phyloP scores from a whole-genome alignment of 441 rosid genomes.

The Dalechampia spathulata region DNA sequence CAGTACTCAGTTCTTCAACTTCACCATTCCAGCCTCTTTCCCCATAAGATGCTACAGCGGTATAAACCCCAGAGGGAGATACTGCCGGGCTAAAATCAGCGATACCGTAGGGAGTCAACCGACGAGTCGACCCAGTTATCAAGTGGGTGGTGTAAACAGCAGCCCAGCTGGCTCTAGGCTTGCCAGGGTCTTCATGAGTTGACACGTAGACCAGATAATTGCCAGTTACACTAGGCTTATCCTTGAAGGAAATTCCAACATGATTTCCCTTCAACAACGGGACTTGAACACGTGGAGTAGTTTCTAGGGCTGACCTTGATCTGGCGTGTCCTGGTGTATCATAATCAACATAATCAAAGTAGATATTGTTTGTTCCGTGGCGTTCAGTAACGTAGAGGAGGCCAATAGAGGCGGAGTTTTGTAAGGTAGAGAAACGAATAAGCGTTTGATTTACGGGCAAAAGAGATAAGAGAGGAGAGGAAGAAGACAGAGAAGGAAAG shows the following conservation, averaged over 20 bases:
- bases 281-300: slow-evolving; percentile 37
- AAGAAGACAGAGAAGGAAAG: slow-evolving; percentile 37
- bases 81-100: slow-evolving; percentile 87
- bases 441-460: slow-evolving; percentile 25
- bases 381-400: slow-evolving; percentile 74
- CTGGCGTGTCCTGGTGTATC: slow-evolving; percentile 8
- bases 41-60: slow-evolving; percentile 81
- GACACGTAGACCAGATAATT: slow-evolving; percentile 63
- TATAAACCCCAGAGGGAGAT: slow-evolving; percentile 70
- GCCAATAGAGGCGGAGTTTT: slow-evolving; percentile 27
- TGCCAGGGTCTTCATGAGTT: slow-evolving; percentile 58
- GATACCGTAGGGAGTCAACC: slow-evolving; percentile 56
- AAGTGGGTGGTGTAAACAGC: slow-evolving; percentile 73
- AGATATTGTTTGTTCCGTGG: slow-evolving; percentile 48
- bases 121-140: slow-evolving; percentile 48
- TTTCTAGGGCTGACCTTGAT: slow-evolving; percentile 36
- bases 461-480: slow-evolving; percentile 36
- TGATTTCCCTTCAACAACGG: slow-evolving; percentile 40
- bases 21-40: slow-evolving; percentile 71
- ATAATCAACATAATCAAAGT: slow-evolving; percentile 41
- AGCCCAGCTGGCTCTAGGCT: slow-evolving; percentile 69
- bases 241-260: slow-evolving; percentile 71
- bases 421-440: slow-evolving; percentile 6
- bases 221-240: slow-evolving; percentile 55
- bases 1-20: slow-evolving; percentile 63